Evolutionary conservation across 2,329 filamentous ascomycete species (phyloP), one percentile per base, ranked within the genome.

Genomic region (Lecanicillium sp.): DNA sequence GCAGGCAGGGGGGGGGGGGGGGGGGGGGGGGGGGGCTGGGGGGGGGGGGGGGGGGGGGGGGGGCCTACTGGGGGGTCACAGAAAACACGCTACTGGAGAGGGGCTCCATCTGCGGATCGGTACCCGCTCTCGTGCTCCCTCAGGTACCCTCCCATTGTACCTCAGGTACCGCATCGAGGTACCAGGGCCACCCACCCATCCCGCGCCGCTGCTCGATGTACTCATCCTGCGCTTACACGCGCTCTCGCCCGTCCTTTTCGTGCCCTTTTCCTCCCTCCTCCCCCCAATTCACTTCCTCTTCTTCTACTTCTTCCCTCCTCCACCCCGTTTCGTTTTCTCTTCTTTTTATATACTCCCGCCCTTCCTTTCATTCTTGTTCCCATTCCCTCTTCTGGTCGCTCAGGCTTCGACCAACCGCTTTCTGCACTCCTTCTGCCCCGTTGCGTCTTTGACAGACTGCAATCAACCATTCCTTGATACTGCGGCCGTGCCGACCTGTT

Each of bases 391-490:
- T 31, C 39, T 43, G 36, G 40, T 19, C 37, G 41, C 44, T 38
- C 39, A 17, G 49, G 44, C 38, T 43, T 44, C 47, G 42, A 42
- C 42, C 41, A 40, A 53, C 52, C 43, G 50, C 58, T 54, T 46
- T 52, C 44, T 47, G 51, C 62, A 60, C 58, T 64, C 56, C 57
- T 51, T 57, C 44, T 57, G 46, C 60, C 61, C 53, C 56, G 19
- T 27, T 42, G 65, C 60, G 64, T 72, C 69, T 72, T 73, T 71
- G 69, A 73, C 51, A 73, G 69, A 71, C 61, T 45, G 60, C 62
- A 11, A 7, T 50, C 39, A 37, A 32, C 45, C 49, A 48, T 55
- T 45, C 55, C 50, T 52, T 38, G 44, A 49, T 11, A 25, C 22
- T 11, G 11, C 57, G 57, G 59, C 60, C 51, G 59, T 54, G 60